Evolutionary conservation across 495 filamentous ascomycete species (phyloP).

Genomic region (Thozetella sp.): DNA sequence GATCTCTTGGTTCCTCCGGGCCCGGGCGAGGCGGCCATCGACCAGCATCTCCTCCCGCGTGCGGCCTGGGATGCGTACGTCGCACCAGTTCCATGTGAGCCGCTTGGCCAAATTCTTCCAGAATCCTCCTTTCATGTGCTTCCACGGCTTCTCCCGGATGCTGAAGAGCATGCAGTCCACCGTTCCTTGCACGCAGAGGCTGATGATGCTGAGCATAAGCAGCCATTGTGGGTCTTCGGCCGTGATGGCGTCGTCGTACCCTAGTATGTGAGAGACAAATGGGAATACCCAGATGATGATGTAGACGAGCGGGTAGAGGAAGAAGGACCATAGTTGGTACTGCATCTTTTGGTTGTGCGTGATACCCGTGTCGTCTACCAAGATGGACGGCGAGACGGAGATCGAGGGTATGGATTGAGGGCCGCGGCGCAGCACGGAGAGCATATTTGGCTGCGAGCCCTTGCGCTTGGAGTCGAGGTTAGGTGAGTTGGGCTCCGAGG

Average conservation of each 20-base stretch:
- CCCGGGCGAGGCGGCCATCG: constrained; percentile 42
- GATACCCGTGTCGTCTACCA: constrained; percentile 22
- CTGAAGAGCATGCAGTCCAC: constrained; percentile 70
- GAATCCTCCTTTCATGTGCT: constrained; percentile 52
- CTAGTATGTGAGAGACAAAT: constrained; percentile 61
- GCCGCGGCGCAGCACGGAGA: constrained; percentile 17
- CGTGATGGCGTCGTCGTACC: constrained; percentile 51
- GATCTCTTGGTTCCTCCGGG: constrained; percentile 39
- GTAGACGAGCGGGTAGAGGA: constrained; percentile 74
- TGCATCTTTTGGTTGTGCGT: constrained; percentile 52
- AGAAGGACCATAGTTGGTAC: constrained; percentile 67
- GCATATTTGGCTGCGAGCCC: constrained; percentile 19
- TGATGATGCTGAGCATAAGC: constrained; percentile 54
- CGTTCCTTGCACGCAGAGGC: constrained; percentile 60
- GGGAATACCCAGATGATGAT: constrained; percentile 74
- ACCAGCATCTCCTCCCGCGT: constrained; percentile 46
- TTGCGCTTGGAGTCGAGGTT: background rate
- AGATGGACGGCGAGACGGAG: constrained; percentile 5
- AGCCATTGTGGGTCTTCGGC: constrained; percentile 53
- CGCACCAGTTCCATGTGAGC: constrained; percentile 11
- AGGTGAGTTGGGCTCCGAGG: background rate
- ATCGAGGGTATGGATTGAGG: constrained; percentile 13
- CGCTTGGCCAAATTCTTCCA: constrained; percentile 28
- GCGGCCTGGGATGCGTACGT: constrained; percentile 25
- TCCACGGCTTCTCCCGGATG: constrained; percentile 70